phyloP scores from a whole-genome alignment of 208 protist species.

The Leishmania arabica region DNA sequence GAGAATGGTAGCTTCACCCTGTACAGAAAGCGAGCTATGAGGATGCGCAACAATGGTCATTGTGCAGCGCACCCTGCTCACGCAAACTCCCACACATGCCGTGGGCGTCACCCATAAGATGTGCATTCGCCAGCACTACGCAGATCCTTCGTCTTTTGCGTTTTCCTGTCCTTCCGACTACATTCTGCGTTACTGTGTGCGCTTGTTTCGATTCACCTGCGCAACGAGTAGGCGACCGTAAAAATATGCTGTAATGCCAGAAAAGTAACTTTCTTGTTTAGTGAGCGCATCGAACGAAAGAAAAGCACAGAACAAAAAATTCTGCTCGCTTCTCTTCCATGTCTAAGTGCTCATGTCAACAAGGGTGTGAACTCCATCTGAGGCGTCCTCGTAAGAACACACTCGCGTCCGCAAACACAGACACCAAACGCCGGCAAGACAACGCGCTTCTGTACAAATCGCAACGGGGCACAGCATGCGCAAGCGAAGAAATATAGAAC shows the following conservation, averaged over 20 bases:
- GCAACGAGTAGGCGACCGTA: constrained; percentile 5
- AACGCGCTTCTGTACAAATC: background rate
- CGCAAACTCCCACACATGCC: background rate
- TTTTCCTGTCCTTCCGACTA: background rate
- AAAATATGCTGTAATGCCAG: background rate
- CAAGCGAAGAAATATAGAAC: background rate
- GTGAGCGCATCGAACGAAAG: background rate
- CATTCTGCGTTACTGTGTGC: background rate
- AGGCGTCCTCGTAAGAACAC: background rate
- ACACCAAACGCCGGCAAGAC: background rate
- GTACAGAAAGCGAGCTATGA: background rate
- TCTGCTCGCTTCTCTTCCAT: background rate
- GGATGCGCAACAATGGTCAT: background rate
- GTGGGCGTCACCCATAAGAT: background rate
- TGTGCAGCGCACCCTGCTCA: background rate
- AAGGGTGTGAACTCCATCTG: background rate
- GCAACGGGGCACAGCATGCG: background rate
- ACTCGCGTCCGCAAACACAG: background rate
- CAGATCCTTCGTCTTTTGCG: too few species aligned
- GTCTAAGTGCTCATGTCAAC: background rate
- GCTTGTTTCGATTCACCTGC: background rate
- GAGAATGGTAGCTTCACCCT: background rate
- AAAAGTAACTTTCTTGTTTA: background rate
- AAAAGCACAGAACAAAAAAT: constrained; percentile 8
- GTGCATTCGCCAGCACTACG: background rate